Evolutionary conservation across 805 yeast genomes (phyloP).

Genomic region (Pichia deserticola): DNA sequence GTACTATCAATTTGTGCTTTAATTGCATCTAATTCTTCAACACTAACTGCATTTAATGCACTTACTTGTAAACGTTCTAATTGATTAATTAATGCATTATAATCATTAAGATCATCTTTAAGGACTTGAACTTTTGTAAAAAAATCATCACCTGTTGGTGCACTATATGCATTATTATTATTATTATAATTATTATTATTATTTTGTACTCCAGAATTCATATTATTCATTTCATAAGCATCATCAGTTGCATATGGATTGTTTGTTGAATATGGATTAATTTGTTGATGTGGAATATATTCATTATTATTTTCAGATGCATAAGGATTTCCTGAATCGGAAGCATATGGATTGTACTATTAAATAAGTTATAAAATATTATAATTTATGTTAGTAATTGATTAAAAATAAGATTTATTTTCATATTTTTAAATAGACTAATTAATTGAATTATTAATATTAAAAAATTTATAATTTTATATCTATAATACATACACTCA

Average conservation of each 20-base stretch:
- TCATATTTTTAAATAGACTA: too few species aligned
- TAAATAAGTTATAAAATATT: background rate
- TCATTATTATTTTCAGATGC: background rate
- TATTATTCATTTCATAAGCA: slow-evolving; percentile 13
- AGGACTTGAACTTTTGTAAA: slow-evolving; percentile 63
- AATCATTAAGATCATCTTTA: slow-evolving; percentile 62
- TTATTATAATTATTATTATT: too few species aligned
- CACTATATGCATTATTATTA: too few species aligned
- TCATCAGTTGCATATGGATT: slow-evolving; percentile 8
- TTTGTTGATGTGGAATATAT: too few species aligned
- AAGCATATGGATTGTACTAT: slow-evolving; percentile 21
- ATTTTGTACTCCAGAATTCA: background rate
- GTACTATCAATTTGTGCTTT: slow-evolving; percentile 72
- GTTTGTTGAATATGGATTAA: slow-evolving; percentile 15
- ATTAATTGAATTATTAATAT: too few species aligned
- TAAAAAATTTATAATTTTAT: too few species aligned
- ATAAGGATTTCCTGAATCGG: slow-evolving; percentile 13
- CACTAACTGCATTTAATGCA: slow-evolving; percentile 64
- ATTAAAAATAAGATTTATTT: too few species aligned
- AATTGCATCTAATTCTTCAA: slow-evolving; percentile 58
- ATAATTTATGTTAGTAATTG: background rate
- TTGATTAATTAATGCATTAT: slow-evolving; percentile 59
- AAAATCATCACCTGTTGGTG: slow-evolving; percentile 35
- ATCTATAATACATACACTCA: too few species aligned
- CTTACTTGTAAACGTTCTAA: slow-evolving; percentile 65